A percentile compares a stretch with the other conserved stretches of the same genome.
These are phyloP conservation scores for Paramecium bursaria DNA, from an alignment of 73 alveolate species.

Conservation along the genomic window DNA sequence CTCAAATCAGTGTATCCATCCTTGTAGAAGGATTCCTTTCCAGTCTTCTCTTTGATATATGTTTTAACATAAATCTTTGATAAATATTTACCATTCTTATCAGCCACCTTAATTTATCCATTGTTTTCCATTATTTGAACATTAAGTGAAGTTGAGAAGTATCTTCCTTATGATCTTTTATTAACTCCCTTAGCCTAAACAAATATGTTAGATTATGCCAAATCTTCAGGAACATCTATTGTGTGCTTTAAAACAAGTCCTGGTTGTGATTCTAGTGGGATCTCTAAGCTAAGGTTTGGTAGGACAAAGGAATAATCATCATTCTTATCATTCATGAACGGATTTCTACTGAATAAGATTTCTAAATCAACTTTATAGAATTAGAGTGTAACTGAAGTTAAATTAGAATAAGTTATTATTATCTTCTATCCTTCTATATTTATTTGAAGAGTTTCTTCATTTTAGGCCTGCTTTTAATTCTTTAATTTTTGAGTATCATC, in stretches of 20 bases:
- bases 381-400: conserved; percentile 72
- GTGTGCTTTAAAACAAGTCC: conserved; percentile 36
- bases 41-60: conserved; percentile 76
- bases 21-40: conserved; percentile 81
- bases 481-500: conserved; percentile 72
- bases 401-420: conserved; percentile 74
- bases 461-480: conserved; percentile 27
- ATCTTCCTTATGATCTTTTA: conserved; percentile 76
- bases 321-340: conserved; percentile 83
- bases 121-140: conserved; percentile 78
- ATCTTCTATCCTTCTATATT: conserved; percentile 74
- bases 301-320: conserved; percentile 84
- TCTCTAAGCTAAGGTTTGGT: conserved; percentile 76
- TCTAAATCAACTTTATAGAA: conserved; percentile 88
- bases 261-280: conserved; percentile 56
- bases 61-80: conserved; percentile 91
- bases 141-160: conserved; percentile 81
- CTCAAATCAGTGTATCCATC: conserved; percentile 97
- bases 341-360: conserved; percentile 89
- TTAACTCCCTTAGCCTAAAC: conserved; percentile 80
- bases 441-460: conserved; percentile 74
- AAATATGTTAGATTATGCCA: conserved; percentile 77
- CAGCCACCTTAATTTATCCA: conserved; percentile 89
- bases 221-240: conserved; percentile 80
- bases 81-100: conserved; percentile 75